phyloP scores from a whole-genome alignment of 1,139 yeast genomes.

The Groenewaldozyma auringiensis region DNA sequence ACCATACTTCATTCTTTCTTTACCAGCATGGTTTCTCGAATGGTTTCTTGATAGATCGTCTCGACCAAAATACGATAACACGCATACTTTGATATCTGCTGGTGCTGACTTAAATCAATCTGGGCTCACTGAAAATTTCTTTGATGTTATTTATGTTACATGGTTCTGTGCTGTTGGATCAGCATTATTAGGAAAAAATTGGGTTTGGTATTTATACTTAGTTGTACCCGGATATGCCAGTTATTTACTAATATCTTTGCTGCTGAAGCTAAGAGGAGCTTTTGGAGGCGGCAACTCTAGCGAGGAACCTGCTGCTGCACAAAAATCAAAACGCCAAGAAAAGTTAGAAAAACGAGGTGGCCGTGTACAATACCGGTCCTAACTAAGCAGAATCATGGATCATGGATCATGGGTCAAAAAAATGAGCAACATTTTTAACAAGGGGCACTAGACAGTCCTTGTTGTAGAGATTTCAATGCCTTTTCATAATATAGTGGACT shows the following conservation, averaged over 20 bases:
- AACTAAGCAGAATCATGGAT: too few species aligned
- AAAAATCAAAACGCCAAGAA: constrained; percentile 46
- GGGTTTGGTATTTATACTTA: constrained; percentile 53
- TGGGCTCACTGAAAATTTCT: constrained; percentile 71
- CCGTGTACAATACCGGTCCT: constrained; percentile 12
- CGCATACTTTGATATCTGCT: constrained; percentile 39
- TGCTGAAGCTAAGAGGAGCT: not conserved
- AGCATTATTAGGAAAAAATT: constrained; percentile 48
- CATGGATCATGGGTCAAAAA: too few species aligned
- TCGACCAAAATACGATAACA: constrained; percentile 48
- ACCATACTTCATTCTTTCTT: constrained; percentile 47
- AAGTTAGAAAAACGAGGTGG: constrained; percentile 45
- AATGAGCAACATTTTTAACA: too few species aligned
- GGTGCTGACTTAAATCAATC: constrained; percentile 61
- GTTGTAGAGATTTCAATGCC: constrained; percentile 25
- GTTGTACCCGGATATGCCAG: constrained; percentile 46
- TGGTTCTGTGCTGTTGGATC: constrained; percentile 53
- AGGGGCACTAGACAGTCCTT: constrained; percentile 25
- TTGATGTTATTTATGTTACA: constrained; percentile 67
- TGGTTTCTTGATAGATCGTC: constrained; percentile 57
- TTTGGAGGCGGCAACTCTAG: constrained; percentile 6
- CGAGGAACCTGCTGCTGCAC: constrained; percentile 8
- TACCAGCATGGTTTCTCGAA: constrained; percentile 52
- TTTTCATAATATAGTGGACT: constrained; percentile 31
- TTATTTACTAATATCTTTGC: constrained; percentile 26